A percentile compares a stretch with the other conserved stretches of the same genome.
phyloP scores from a whole-genome alignment of 768 basidiomycete species.

The Xerocomellus intermedius region DNA sequence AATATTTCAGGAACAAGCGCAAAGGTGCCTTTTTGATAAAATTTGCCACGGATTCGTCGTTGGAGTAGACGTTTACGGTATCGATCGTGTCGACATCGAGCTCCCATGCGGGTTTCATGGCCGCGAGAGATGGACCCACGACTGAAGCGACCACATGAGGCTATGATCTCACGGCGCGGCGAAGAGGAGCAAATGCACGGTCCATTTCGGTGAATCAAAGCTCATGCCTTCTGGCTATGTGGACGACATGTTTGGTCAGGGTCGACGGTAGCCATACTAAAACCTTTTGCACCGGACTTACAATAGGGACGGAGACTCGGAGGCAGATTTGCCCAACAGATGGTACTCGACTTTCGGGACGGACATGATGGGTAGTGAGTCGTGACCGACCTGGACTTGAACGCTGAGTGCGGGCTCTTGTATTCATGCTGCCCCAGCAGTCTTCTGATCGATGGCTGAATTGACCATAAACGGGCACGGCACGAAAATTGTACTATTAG shows the following conservation, averaged over 20 bases:
- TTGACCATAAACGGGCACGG: neutral
- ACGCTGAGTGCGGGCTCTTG: too few species aligned
- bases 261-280: neutral
- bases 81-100: constrained; percentile 41
- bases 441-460: neutral
- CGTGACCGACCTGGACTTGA: too few species aligned
- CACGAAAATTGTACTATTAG: neutral
- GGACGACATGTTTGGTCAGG: neutral
- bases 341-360: constrained; percentile 21
- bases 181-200: constrained; percentile 12
- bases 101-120: constrained; percentile 41
- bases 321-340: constrained; percentile 27
- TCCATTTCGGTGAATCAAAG: constrained; percentile 31
- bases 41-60: constrained; percentile 36
- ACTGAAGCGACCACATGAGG: constrained; percentile 3
- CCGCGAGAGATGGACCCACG: constrained; percentile 31
- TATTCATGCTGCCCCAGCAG: neutral
- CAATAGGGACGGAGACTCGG: constrained; percentile 35
- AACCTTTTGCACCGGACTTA: constrained; percentile 7
- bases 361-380: constrained; percentile 4
- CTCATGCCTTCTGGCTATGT: constrained; percentile 27
- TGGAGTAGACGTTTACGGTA: constrained; percentile 38
- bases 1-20: constrained; percentile 2
- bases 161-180: neutral
- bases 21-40: constrained; percentile 36